These are phyloP conservation scores for Clathrus columnatus DNA, from an alignment of 768 basidiomycete species.

Conservation along the genomic window DNA sequence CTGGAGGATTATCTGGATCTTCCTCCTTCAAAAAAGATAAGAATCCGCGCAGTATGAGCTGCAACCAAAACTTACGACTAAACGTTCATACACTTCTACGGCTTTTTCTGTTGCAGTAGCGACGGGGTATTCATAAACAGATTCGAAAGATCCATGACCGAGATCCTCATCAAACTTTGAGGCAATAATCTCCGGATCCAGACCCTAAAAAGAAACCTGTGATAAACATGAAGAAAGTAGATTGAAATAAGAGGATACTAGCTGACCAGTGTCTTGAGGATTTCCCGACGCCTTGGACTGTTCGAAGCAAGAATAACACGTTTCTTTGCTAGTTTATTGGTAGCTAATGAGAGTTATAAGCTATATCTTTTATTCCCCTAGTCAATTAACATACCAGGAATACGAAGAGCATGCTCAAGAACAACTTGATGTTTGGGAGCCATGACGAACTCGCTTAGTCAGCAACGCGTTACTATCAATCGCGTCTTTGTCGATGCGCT, in stretches of 20 bases:
- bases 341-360: conserved; percentile 17
- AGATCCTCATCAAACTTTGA: conserved; percentile 80
- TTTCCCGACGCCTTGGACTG: conserved; percentile 78
- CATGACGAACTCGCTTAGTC: conserved; percentile 6
- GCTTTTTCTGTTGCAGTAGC: conserved; percentile 74
- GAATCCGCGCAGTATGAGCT: conserved; percentile 1
- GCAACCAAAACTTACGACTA: conserved; percentile 44
- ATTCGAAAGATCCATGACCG: conserved; percentile 53
- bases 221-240: background rate
- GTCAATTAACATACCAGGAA: conserved; percentile 37
- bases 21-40: conserved; percentile 27
- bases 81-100: conserved; percentile 77
- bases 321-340: conserved; percentile 62
- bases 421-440: conserved; percentile 39
- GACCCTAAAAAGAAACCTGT: conserved; percentile 31
- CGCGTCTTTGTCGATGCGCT: conserved; percentile 40
- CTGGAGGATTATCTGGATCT: conserved; percentile 60
- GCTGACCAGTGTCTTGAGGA: conserved; percentile 62
- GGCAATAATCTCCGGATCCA: conserved; percentile 61
- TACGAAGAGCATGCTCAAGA: conserved; percentile 53
- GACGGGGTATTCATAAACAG: conserved; percentile 66
- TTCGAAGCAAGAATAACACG: conserved; percentile 79
- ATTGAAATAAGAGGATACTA: background rate
- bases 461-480: background rate
- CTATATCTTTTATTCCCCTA: background rate